Conservation (phyloP, 176 grass and related monocot species). For the sorghum (Sorghum bicolor) region DNA sequence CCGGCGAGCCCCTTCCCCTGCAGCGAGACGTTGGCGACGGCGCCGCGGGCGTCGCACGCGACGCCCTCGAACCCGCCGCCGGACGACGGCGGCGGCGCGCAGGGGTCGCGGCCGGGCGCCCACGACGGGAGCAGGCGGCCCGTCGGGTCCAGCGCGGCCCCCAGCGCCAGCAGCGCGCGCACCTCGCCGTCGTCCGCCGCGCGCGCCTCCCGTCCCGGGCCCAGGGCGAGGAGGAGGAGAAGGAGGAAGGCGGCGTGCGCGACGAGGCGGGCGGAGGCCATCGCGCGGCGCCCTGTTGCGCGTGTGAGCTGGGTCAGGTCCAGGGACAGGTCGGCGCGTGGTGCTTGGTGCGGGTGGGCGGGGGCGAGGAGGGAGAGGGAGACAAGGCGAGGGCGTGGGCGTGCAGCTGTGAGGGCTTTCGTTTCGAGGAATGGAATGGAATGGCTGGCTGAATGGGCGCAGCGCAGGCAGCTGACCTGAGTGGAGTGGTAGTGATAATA, state of each 20-base stretch:
- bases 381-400: not conserved
- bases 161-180: conserved; percentile 70
- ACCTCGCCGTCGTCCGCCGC: conserved; percentile 42
- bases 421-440: conserved; percentile 21
- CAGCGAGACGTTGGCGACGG: conserved; percentile 87
- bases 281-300: not conserved
- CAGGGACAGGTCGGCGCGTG: not conserved
- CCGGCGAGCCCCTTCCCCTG: conserved; percentile 81
- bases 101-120: conserved; percentile 58
- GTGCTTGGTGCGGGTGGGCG: not conserved
- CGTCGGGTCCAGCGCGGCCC: conserved; percentile 58
- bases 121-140: conserved; percentile 61
- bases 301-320: too few species aligned
- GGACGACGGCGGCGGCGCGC: not conserved
- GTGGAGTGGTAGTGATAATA: not conserved
- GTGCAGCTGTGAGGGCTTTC: conserved; percentile 25
- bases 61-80: conserved; percentile 64
- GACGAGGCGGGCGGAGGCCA: conserved; percentile 14
- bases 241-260: not conserved
- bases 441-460: not conserved
- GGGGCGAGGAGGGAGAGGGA: not conserved
- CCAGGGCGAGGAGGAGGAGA: not conserved
- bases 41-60: conserved; percentile 68
- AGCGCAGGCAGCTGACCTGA: not conserved
- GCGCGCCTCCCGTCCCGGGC: not conserved